These are phyloP conservation scores for Pyricularia sp. DNA, from an alignment of 2,329 filamentous ascomycete genomes.

Conservation along the genomic window DNA sequence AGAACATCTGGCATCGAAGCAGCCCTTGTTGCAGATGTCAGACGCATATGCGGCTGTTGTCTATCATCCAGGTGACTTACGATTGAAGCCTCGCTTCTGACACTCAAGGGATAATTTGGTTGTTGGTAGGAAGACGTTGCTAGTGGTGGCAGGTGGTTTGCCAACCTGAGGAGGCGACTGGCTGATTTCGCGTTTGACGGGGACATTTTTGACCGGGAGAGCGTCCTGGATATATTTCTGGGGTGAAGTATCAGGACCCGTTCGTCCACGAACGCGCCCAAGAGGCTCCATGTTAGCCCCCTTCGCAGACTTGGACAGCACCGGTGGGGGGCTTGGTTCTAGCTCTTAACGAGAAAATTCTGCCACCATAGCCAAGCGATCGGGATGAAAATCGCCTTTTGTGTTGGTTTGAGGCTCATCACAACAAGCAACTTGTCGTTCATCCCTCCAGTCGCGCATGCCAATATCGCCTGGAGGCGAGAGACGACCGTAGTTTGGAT, in stretches of 20 bases:
- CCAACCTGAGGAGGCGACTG: not conserved
- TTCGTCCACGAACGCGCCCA: not conserved
- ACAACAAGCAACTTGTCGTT: not conserved
- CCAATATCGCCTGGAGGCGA: not conserved
- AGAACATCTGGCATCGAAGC: not conserved
- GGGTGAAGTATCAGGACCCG: not conserved
- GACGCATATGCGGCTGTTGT: not conserved
- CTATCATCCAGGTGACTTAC: not conserved
- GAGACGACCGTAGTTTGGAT: constrained; percentile 3
- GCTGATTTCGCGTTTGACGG: not conserved
- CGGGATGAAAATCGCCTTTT: not conserved
- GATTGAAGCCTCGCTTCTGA: constrained; percentile 2
- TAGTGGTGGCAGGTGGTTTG: not conserved
- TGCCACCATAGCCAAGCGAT: not conserved
- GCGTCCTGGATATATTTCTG: not conserved
- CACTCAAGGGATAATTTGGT: not conserved
- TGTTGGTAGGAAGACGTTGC: not conserved
- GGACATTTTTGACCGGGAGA: not conserved
- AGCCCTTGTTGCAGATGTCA: not conserved
- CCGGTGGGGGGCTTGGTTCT: not conserved
- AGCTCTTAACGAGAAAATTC: not conserved
- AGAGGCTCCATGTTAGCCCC: not conserved
- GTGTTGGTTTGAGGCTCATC: not conserved
- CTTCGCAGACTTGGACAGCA: not conserved
- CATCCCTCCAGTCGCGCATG: not conserved